A percentile compares a stretch with the other conserved stretches of the same genome.
These are phyloP conservation scores for Mortierella sp. DNA, from an alignment of 371 early-diverging fungal genomes.

Conservation along the genomic window DNA sequence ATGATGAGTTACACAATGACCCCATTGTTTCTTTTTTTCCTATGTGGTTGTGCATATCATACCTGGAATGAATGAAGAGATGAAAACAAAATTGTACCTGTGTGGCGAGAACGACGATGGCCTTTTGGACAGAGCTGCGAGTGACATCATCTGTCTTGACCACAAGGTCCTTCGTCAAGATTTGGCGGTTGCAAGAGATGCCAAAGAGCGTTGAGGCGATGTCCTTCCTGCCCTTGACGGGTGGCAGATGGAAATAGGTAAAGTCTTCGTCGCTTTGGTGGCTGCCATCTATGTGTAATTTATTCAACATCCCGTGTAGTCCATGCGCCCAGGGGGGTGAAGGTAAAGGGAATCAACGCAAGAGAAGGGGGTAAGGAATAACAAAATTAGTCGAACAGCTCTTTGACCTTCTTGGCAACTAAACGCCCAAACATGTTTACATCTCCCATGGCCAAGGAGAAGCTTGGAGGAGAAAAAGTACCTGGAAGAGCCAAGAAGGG, in stretches of 20 bases:
- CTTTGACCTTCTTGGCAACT: not conserved
- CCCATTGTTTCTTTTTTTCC: not conserved
- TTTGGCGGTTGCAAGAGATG: constrained; percentile 88
- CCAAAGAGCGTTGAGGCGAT: constrained; percentile 82
- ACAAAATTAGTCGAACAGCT: not conserved
- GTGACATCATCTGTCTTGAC: constrained; percentile 84
- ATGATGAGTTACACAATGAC: constrained; percentile 13
- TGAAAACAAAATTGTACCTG: constrained; percentile 60
- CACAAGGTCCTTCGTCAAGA: constrained; percentile 76
- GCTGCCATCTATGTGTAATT: constrained; percentile 74
- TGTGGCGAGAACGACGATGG: constrained; percentile 81
- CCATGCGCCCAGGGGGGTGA: constrained; percentile 1
- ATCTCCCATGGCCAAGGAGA: not conserved
- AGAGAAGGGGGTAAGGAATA: no score
- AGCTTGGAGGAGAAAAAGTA: constrained; percentile 38
- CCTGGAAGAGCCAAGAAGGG: constrained; percentile 79
- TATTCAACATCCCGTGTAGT: not conserved
- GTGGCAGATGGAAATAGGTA: constrained; percentile 89
- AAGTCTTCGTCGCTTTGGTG: constrained; percentile 89
- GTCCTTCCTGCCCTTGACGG: constrained; percentile 76
- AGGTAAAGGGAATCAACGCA: not conserved
- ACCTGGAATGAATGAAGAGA: not conserved
- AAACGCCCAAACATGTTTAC: not conserved
- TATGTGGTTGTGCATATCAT: constrained; percentile 7
- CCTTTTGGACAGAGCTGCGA: constrained; percentile 86